phyloP scores from a whole-genome alignment of 148 eudicot genomes.

The Oxyria digyna region DNA sequence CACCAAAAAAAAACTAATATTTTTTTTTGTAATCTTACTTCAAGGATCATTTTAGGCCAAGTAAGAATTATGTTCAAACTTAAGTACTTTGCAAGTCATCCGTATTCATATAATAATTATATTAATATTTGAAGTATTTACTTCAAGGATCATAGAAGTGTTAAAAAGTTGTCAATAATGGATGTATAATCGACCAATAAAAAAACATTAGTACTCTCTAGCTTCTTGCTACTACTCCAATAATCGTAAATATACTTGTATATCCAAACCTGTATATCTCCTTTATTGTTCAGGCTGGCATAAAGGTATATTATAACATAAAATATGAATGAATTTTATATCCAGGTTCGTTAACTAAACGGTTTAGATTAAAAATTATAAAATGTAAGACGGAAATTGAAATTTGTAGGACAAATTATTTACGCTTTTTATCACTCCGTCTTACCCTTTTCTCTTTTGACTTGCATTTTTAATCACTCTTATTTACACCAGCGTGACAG shows the following conservation, averaged over 20 bases:
- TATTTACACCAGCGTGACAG: too few relatives aligned
- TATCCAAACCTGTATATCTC: too few relatives aligned
- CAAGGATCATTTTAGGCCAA: not conserved
- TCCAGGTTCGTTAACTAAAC: too few relatives aligned
- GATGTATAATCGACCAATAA: not conserved
- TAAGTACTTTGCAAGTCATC: not conserved
- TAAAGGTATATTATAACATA: too few relatives aligned
- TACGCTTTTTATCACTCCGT: too few relatives aligned
- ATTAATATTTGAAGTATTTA: not conserved
- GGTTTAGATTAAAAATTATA: too few relatives aligned
- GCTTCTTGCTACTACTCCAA: not conserved
- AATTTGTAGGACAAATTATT: too few relatives aligned
- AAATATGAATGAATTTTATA: too few relatives aligned
- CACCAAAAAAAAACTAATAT: constrained; percentile 21
- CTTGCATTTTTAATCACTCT: too few relatives aligned
- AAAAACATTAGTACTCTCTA: not conserved
- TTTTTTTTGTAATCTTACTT: not conserved
- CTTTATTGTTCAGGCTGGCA: too few relatives aligned
- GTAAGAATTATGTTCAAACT: not conserved
- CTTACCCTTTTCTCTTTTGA: too few relatives aligned
- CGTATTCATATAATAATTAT: not conserved
- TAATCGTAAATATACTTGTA: not conserved
- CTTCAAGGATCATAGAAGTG: not conserved
- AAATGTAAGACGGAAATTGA: too few relatives aligned
- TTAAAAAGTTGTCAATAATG: not conserved